Percentiles rank a stretch among this genome's conserved stretches.
Evolutionary conservation across 345 rosid species (phyloP).

Genomic region (Melastoma malabathricum): DNA sequence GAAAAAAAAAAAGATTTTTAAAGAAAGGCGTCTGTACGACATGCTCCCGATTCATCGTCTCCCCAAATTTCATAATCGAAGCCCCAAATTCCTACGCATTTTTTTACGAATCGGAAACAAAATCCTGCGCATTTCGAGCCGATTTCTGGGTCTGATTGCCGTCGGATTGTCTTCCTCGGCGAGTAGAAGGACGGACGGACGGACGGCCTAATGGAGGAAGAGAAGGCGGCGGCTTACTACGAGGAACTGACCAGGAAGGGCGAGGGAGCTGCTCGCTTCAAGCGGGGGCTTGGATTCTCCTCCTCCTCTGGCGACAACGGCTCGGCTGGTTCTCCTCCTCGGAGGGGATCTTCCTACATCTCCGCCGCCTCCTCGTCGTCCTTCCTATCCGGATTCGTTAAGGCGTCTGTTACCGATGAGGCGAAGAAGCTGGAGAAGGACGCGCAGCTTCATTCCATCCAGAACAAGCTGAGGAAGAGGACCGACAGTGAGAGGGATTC

Average conservation of each 20-base stretch:
- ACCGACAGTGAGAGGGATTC: constrained; percentile 8
- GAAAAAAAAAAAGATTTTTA: no score
- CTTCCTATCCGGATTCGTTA: constrained; percentile 57
- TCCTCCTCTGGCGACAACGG: constrained; percentile 21
- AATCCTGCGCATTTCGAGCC: no score
- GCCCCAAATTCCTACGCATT: no score
- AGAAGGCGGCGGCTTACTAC: constrained; percentile 66
- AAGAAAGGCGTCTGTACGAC: no score
- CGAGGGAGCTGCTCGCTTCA: constrained; percentile 90
- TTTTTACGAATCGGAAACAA: no score
- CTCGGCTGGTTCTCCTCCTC: constrained; percentile 56
- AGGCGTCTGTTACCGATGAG: constrained; percentile 47
- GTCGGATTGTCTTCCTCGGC: no score
- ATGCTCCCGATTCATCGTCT: no score
- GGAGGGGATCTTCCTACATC: constrained; percentile 32
- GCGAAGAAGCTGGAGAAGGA: constrained; percentile 36
- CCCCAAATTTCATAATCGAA: no score
- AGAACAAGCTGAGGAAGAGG: constrained; percentile 59
- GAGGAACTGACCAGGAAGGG: constrained; percentile 81
- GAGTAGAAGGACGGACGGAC: no score
- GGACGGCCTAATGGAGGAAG: constrained; percentile 42
- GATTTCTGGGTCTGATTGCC: no score
- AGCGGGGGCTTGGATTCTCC: constrained; percentile 91
- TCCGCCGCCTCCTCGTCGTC: constrained; percentile 26
- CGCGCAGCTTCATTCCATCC: constrained; percentile 52